Evolutionary conservation across 257 asterid genomes (phyloP).

Genomic region (Coffea canephora): DNA sequence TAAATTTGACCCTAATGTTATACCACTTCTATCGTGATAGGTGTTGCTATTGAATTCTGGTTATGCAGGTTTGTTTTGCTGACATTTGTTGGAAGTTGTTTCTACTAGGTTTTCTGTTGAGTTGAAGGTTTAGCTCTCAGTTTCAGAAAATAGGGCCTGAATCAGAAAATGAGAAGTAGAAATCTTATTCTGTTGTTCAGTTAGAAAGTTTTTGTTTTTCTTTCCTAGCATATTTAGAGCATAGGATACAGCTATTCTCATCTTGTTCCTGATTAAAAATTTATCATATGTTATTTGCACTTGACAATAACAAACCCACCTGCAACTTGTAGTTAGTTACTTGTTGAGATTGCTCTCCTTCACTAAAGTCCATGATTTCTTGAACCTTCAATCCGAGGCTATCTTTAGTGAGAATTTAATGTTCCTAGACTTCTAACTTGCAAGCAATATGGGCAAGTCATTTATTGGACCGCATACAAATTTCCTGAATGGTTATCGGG

Average conservation of each 20-base stretch:
- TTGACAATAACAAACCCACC: background rate
- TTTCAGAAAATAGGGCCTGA: background rate
- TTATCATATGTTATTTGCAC: background rate
- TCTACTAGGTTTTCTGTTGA: constrained; percentile 1
- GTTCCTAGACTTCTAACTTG: background rate
- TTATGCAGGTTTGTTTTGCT: background rate
- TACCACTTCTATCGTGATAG: background rate
- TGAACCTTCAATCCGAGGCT: background rate
- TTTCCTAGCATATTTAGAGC: background rate
- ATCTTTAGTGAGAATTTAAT: background rate
- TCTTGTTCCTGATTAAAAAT: background rate
- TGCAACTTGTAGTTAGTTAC: background rate
- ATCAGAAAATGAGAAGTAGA: background rate
- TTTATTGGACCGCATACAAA: background rate
- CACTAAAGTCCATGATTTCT: background rate
- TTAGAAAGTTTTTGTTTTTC: background rate
- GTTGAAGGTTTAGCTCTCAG: background rate
- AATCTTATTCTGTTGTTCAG: background rate
- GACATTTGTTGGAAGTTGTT: background rate
- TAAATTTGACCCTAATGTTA: constrained; percentile 3
- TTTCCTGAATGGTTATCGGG: background rate
- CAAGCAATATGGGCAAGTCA: background rate
- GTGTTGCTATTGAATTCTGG: background rate
- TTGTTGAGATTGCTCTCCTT: background rate
- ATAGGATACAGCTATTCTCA: background rate